phyloP scores from a whole-genome alignment of 441 rosid genomes.

The Erodium trifolium region DNA sequence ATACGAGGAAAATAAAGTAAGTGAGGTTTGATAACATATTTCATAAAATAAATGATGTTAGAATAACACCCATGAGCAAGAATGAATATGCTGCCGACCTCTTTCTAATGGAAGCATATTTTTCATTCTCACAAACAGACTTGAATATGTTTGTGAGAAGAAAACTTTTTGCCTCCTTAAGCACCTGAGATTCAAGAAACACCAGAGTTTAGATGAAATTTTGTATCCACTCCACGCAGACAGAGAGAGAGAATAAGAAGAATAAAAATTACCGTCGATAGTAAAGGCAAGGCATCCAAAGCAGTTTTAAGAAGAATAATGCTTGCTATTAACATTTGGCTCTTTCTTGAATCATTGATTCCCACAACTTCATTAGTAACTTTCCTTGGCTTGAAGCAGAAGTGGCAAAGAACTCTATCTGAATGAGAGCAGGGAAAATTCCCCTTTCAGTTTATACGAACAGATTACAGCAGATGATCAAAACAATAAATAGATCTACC shows the following conservation, averaged over 20 bases:
- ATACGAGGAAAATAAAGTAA: not conserved
- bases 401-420: conserved; percentile 96
- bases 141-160: conserved; percentile 74
- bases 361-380: conserved; percentile 58
- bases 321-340: conserved; percentile 85
- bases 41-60: not conserved
- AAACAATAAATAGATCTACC: conserved; percentile 9
- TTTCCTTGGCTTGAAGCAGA: conserved; percentile 93
- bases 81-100: conserved; percentile 36
- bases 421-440: conserved; percentile 25
- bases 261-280: conserved; percentile 48
- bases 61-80: conserved; percentile 19
- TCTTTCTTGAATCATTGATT: conserved; percentile 63
- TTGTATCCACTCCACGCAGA: conserved; percentile 2
- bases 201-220: conserved; percentile 12
- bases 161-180: conserved; percentile 79
- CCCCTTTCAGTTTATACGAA: conserved; percentile 21
- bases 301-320: conserved; percentile 93
- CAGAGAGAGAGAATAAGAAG: conserved; percentile 5
- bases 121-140: conserved; percentile 71
- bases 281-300: conserved; percentile 87
- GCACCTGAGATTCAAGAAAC: conserved; percentile 47
- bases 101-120: conserved; percentile 65
- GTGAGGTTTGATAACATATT: too few species aligned
- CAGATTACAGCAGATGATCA: conserved; percentile 16